These are phyloP conservation scores for Rhipidocladum racemiflorum DNA, from an alignment of 176 grass and related monocot species.

Conservation along the genomic window DNA sequence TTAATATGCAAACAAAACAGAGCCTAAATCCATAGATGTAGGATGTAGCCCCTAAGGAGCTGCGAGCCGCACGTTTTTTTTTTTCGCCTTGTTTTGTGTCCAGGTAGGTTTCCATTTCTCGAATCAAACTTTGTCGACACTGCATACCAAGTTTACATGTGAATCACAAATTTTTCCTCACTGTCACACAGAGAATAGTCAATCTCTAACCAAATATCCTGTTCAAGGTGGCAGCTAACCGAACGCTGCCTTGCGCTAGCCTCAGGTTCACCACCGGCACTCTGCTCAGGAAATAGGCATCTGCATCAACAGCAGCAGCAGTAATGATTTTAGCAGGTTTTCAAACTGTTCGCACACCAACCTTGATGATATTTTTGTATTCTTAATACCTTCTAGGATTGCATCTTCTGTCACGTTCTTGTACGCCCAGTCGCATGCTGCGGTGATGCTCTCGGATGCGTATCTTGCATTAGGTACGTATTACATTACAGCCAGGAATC, in stretches of 20 bases:
- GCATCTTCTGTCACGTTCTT: slow-evolving; percentile 42
- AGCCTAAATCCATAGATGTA: too few species aligned
- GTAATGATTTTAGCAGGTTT: not conserved
- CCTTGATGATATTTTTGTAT: not conserved
- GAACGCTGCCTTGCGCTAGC: slow-evolving; percentile 51
- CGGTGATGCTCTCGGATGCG: slow-evolving; percentile 56
- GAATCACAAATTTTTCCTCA: not conserved
- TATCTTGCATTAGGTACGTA: slow-evolving; percentile 32
- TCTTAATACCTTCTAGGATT: slow-evolving; percentile 12
- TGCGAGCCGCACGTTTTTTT: too few species aligned
- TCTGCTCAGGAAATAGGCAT: slow-evolving; percentile 62
- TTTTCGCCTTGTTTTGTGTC: too few species aligned
- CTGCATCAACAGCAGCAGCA: slow-evolving; percentile 14
- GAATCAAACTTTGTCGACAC: too few species aligned
- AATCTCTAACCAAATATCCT: slow-evolving; percentile 40
- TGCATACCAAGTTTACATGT: too few species aligned
- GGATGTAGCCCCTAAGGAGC: too few species aligned
- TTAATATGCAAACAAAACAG: too few species aligned
- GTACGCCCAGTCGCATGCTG: slow-evolving; percentile 67
- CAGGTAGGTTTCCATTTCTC: too few species aligned
- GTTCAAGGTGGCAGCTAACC: slow-evolving; percentile 65
- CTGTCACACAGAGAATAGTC: not conserved
- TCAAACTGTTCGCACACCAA: not conserved
- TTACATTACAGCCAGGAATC: not conserved
- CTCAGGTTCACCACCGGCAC: slow-evolving; percentile 42